Conservation (phyloP, 495 filamentous ascomycete species). For the Aspergillus diversus region DNA sequence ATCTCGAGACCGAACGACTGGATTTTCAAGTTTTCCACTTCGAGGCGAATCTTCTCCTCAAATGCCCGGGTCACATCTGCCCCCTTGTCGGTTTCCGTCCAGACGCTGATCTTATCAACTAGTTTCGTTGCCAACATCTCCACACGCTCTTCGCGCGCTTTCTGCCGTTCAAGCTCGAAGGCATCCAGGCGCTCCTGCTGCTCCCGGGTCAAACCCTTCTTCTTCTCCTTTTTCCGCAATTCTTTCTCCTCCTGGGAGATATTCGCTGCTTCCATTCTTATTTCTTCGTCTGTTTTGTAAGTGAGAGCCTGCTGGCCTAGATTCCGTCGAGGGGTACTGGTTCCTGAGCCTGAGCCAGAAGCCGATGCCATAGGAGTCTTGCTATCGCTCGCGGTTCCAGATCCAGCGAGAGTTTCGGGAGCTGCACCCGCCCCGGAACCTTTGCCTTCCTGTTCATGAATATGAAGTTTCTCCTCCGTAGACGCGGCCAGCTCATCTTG, state of each 20-base stretch:
- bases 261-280: constrained; percentile 67
- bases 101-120: constrained; percentile 86
- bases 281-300: constrained; percentile 86
- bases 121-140: constrained; percentile 82
- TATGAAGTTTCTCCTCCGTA: constrained; percentile 54
- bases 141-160: constrained; percentile 87
- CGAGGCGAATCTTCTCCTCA: constrained; percentile 88
- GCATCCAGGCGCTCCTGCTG: constrained; percentile 87
- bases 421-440: constrained; percentile 33
- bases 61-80: constrained; percentile 84
- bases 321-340: constrained; percentile 67
- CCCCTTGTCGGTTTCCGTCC: constrained; percentile 96
- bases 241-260: constrained; percentile 78
- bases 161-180: constrained; percentile 82
- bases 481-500: constrained; percentile 60
- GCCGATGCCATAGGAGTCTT: constrained; percentile 27
- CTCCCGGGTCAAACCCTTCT: constrained; percentile 84
- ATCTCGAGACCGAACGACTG: constrained; percentile 98
- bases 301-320: constrained; percentile 82
- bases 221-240: constrained; percentile 81
- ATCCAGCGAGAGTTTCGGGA: constrained; percentile 27
- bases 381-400: constrained; percentile 25
- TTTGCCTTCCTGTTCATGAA: constrained; percentile 47
- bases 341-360: constrained; percentile 51
- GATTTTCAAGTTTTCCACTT: constrained; percentile 99